A percentile compares a stretch with the other conserved stretches of the same genome.
Conservation (phyloP, 2,329 filamentous ascomycete species). For the Calycina herbarum region DNA sequence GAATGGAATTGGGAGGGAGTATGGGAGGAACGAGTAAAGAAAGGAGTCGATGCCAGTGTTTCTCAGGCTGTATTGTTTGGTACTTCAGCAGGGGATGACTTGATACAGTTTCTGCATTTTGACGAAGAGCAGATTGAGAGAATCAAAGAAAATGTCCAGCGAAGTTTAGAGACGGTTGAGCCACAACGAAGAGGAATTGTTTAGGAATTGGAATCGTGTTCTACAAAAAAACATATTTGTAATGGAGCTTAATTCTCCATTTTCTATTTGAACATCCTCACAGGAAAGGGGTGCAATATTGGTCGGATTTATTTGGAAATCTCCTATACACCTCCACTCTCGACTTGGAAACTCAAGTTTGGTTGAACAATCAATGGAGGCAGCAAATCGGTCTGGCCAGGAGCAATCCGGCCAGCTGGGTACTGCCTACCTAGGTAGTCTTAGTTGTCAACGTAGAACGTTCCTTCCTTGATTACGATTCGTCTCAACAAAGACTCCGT, state of each 20-base stretch:
- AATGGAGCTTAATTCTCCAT: neutral
- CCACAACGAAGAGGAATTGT: slow-evolving; percentile 29
- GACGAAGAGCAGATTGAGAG: slow-evolving; percentile 58
- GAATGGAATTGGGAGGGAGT: slow-evolving; percentile 99
- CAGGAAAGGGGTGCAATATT: neutral
- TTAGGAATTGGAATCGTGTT: slow-evolving; percentile 9
- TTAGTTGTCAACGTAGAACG: neutral
- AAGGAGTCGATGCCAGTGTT: slow-evolving; percentile 72
- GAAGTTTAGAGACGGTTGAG: slow-evolving; percentile 44
- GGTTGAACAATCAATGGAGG: neutral
- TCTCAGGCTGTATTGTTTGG: slow-evolving; percentile 81
- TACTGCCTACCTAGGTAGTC: neutral
- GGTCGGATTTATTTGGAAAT: neutral
- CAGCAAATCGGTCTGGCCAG: neutral
- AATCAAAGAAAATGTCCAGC: slow-evolving; percentile 58
- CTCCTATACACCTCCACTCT: neutral
- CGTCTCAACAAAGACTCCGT: neutral
- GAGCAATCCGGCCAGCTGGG: neutral
- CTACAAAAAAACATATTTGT: slow-evolving; percentile 29
- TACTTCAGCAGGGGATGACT: slow-evolving; percentile 63
- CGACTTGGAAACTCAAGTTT: neutral
- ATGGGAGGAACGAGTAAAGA: slow-evolving; percentile 86
- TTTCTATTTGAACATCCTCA: neutral
- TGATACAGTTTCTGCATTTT: slow-evolving; percentile 68
- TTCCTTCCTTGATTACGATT: neutral